phyloP scores from a whole-genome alignment of 1,139 yeast genomes.

The Ogataea hybrid region DNA sequence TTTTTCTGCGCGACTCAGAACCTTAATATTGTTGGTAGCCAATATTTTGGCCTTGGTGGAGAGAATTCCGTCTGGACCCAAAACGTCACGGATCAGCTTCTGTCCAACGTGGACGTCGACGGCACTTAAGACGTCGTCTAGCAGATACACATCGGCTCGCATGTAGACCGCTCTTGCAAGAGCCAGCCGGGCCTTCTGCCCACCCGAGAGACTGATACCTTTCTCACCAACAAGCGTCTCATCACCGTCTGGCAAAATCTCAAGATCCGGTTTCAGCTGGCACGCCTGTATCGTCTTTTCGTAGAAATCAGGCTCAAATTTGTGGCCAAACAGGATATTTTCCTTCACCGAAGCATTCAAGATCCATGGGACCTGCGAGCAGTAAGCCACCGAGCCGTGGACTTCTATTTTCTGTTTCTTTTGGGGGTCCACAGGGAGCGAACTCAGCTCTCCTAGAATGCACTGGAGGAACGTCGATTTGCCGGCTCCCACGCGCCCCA shows the following conservation, averaged over 20 bases:
- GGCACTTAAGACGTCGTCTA: conserved; percentile 81
- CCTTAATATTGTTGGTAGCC: conserved; percentile 78
- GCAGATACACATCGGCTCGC: conserved; percentile 73
- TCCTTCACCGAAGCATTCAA: conserved; percentile 73
- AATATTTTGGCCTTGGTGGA: conserved; percentile 69
- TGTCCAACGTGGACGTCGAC: conserved; percentile 85
- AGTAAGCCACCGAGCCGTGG: conserved; percentile 73
- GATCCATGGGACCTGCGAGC: conserved; percentile 82
- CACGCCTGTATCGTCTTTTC: conserved; percentile 71
- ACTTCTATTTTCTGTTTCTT: conserved; percentile 43
- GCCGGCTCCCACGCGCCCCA: conserved; percentile 87
- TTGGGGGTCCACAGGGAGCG: conserved; percentile 32
- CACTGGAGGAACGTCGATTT: conserved; percentile 67
- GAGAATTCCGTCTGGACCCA: conserved; percentile 65
- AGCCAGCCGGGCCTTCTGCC: conserved; percentile 85
- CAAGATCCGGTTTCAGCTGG: conserved; percentile 67
- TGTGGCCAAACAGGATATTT: conserved; percentile 77
- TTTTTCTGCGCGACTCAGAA: conserved; percentile 63
- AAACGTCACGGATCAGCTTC: conserved; percentile 56
- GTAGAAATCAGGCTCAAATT: conserved; percentile 66
- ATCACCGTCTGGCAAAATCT: conserved; percentile 77
- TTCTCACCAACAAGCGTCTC: conserved; percentile 86
- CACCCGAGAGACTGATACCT: conserved; percentile 86
- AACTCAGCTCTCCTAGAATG: conserved; percentile 56
- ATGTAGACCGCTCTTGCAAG: conserved; percentile 88